Evolutionary conservation across 2,329 filamentous ascomycete species (phyloP), one percentile per base, ranked within the genome.

Genomic region (Pyricularia sp.): DNA sequence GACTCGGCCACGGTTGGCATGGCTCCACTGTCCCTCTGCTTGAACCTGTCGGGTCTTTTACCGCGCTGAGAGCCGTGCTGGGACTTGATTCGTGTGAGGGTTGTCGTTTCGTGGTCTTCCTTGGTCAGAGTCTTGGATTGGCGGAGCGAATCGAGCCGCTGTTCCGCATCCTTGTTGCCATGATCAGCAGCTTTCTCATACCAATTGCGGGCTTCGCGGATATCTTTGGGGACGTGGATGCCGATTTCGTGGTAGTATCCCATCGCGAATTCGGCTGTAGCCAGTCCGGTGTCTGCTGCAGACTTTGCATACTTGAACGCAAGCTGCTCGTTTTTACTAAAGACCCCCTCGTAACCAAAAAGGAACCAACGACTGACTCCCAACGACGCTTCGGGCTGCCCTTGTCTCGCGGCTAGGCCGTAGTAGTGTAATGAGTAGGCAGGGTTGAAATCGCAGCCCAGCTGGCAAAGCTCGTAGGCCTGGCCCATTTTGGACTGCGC

Each of bases 301-400:
- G 94, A 88, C 74, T 94, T 88, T 1, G 95, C 95, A 76, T 97
- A 98, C 67, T 88, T 90, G 79, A 92, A 99, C 7, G 95, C 94
- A 66, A 98, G 82, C 76, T 94, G 91, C 79, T 99, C 95, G 75
- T 97, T 98, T 84, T 98, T 98, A 70, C 92, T 87, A 76, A 99
- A 97, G 7, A 96, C 85, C 26, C 90, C 91, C 73, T 98, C 94
- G 72, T 95, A 94, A 2, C 95, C 95, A 75, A 97, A 98, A 31
- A 99, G 84, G 77, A 98, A 99, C 95, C 95, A 99, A 79, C 97
- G 95, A 79, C 94, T 98, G 71, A 99, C 93, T 31, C 94, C 93
- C 80, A 99, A 91, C 70, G 97, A 93, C 0, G 94, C 95, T 77
- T 99, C 95, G 0, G 93, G 85, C 74, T 98, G 93, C 23, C 94